phyloP scores from a whole-genome alignment of 768 basidiomycete genomes.

The Mycena sanguinolenta region DNA sequence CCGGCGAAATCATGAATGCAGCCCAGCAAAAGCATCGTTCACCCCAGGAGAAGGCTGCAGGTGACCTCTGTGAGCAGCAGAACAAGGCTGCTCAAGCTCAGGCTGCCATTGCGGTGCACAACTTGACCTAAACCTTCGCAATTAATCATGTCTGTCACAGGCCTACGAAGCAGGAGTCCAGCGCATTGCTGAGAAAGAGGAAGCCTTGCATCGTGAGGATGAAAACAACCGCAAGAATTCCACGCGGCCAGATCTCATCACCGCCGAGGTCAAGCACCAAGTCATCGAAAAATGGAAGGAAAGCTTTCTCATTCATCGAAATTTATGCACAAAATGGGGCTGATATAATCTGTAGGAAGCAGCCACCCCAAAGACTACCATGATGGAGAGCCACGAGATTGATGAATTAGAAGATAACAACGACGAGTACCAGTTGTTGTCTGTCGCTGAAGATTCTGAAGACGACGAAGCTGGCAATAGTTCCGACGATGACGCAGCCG shows the following conservation, averaged over 20 bases:
- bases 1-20: neutral
- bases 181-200: neutral
- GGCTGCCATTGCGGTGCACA: too few species aligned
- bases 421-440: neutral
- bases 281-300: neutral
- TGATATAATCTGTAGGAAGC: too few species aligned
- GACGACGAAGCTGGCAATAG: neutral
- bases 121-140: too few species aligned
- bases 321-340: too few species aligned
- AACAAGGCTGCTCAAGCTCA: too few species aligned
- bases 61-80: neutral
- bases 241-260: neutral
- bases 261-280: neutral
- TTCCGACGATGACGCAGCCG: neutral
- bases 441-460: neutral
- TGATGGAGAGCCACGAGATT: neutral
- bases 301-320: too few species aligned
- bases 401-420: neutral
- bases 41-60: neutral
- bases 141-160: too few species aligned
- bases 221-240: neutral
- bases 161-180: neutral
- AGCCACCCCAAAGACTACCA: neutral
- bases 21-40: slow-evolving; percentile 1
- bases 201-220: neutral